Conservation (phyloP, 1,284 basidiomycete species). For the Rhodotorula sp. region DNA sequence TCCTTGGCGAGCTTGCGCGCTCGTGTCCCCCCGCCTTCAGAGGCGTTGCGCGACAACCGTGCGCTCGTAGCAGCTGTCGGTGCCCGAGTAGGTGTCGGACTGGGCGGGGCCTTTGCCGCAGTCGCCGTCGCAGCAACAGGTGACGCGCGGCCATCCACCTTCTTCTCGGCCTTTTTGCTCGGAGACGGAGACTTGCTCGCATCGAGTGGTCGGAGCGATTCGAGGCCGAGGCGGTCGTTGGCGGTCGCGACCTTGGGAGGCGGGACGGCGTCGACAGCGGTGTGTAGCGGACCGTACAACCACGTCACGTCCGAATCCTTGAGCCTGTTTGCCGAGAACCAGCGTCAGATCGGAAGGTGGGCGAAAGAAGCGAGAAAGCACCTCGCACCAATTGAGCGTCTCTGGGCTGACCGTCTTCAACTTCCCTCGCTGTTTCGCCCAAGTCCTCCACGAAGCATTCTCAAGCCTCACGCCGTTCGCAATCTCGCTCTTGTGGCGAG, state of each 20-base stretch:
- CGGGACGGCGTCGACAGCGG: conserved; percentile 69
- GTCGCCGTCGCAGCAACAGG: not conserved
- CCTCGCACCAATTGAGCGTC: conserved; percentile 91
- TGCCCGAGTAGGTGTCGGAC: not conserved
- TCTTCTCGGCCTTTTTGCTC: conserved; percentile 19
- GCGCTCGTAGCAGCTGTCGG: not conserved
- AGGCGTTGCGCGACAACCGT: conserved; percentile 11
- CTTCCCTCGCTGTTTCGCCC: conserved; percentile 98
- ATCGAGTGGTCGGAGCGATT: conserved; percentile 43
- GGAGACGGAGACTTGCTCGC: conserved; percentile 23
- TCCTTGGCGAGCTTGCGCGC: conserved; percentile 5
- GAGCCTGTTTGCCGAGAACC: conserved; percentile 62
- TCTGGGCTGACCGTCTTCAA: conserved; percentile 93
- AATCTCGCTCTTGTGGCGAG: conserved; percentile 96
- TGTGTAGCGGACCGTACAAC: conserved; percentile 96
- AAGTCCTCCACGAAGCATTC: conserved; percentile 97
- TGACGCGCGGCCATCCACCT: conserved; percentile 12
- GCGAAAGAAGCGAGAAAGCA: too few species aligned
- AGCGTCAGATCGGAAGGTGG: too few species aligned
- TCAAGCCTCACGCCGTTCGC: conserved; percentile 91
- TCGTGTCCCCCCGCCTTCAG: too few species aligned
- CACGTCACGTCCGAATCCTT: conserved; percentile 99
- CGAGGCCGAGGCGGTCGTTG: conserved; percentile 57
- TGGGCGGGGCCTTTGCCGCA: not conserved
- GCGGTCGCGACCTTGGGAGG: conserved; percentile 55